Evolutionary conservation across 2,329 filamentous ascomycete genomes (phyloP).

Genomic region (Calonectria pseudoreteaudii): DNA sequence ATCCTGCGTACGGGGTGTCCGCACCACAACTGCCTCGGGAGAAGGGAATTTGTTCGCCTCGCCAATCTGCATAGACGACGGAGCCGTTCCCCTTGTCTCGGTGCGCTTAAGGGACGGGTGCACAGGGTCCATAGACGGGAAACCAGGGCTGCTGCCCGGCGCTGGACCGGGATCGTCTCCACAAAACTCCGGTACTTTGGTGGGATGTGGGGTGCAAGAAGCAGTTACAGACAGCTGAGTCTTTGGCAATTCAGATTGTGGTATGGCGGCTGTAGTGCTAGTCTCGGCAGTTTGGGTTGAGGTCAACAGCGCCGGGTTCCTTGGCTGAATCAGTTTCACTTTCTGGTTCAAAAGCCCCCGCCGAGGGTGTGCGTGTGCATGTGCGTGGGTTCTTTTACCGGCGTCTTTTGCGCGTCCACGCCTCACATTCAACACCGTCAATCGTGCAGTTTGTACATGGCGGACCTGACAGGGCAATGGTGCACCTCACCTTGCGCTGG

Average conservation of each 20-base stretch:
- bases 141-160: not conserved
- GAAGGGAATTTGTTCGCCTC: not conserved
- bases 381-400: too few species aligned
- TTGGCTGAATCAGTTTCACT: not conserved
- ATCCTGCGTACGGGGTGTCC: not conserved
- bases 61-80: not conserved
- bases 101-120: not conserved
- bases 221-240: not conserved
- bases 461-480: constrained; percentile 31
- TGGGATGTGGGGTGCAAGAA: not conserved
- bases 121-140: not conserved
- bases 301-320: not conserved
- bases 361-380: not conserved
- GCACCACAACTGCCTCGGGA: not conserved
- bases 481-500: constrained; percentile 40
- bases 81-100: not conserved
- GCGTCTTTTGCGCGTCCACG: constrained; percentile 20
- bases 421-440: constrained; percentile 34
- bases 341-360: not conserved
- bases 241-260: not conserved
- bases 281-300: not conserved
- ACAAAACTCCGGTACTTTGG: not conserved
- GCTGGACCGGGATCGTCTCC: not conserved
- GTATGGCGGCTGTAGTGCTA: too few species aligned
- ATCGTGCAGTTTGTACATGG: constrained; percentile 40